Base-by-base conservation (phyloP, 2,329 filamentous ascomycete genomes). In the Thyridium curvatum region DNA sequence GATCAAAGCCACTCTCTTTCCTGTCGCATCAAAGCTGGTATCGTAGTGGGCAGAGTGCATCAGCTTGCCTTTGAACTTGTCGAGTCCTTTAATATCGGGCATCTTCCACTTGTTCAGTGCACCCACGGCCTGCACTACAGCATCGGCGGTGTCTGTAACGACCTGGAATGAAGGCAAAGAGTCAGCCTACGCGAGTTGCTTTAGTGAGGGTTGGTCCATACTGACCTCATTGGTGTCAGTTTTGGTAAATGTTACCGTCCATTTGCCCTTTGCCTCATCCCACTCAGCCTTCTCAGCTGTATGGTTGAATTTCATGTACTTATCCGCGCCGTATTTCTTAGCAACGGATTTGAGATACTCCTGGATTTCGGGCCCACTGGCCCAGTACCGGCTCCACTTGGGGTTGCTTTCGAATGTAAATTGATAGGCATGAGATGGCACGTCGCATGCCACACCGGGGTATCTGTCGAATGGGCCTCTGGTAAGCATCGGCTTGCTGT, bases 381-480 rank as follows among this genome's bases (percentile, higher is more conserved):
- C 68, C 47, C 74, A 78, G 44, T 70, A 66, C 42, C 72, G 65
- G 0, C 60, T 64, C 74, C 74, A 79, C 41, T 75, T 60, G 0
- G 67, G 69, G 36, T 75, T 76, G 1, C 71, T 71, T 4, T 60
- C 56, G 48, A 74, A 78, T 2, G 40, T 44, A 1, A 39, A 35
- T 36, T 47, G 47, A 36, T 48, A 50, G 2, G 32, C 35, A 28
- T 50, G 46, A n/a, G 47, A 47, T 2, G 46, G 47, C 7, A 50
- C 44, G 17, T 50, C 47, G 15, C 47, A 50, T 4, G 46, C 35
- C 4, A 50, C 46, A 12, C 47, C 46, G 2, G 45, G 43, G 30
- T 48, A 48, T 4, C 38, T 40, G 16, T 44, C 38, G 12, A 32
- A 32, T n/a, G n/a, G n/a, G n/a, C n/a, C n/a, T n/a, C n/a, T n/a